Percentiles rank a stretch among this genome's conserved stretches.
phyloP scores from a whole-genome alignment of 257 asterid species.

The Solanum rostratum region DNA sequence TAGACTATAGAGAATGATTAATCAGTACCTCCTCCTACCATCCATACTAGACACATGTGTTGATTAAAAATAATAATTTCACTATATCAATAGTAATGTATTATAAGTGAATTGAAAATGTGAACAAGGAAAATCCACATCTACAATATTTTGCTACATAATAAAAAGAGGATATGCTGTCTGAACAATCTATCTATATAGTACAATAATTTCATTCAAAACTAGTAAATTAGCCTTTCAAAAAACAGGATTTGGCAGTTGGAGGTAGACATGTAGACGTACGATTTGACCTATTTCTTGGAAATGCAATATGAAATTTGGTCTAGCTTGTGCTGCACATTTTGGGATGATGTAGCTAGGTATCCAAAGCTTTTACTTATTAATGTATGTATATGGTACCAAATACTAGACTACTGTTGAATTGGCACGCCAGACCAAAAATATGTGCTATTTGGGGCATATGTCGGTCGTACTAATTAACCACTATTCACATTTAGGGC shows the following conservation, averaged over 20 bases:
- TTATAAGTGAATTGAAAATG: neutral
- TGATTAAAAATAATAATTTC: neutral
- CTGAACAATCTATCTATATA: neutral
- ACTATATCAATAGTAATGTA: neutral
- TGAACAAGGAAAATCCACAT: neutral
- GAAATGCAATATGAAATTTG: neutral
- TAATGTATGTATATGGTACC: neutral
- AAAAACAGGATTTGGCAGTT: neutral
- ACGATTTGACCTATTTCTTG: neutral
- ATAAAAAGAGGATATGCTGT: neutral
- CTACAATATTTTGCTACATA: neutral
- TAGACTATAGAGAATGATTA: too few species aligned
- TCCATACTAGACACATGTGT: too few species aligned
- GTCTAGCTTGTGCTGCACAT: neutral
- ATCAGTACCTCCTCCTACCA: too few species aligned
- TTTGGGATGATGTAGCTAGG: neutral
- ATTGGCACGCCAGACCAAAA: constrained; percentile 11
- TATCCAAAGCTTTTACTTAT: neutral
- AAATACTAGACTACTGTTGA: neutral
- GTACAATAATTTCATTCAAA: neutral
- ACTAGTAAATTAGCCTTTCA: neutral
- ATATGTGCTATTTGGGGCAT: neutral
- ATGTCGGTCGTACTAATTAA: neutral
- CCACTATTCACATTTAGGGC: neutral
- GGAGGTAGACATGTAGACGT: neutral